Evolutionary conservation across 176 grass and related monocot genomes (phyloP).

Genomic region (Melocanna baccifera): DNA sequence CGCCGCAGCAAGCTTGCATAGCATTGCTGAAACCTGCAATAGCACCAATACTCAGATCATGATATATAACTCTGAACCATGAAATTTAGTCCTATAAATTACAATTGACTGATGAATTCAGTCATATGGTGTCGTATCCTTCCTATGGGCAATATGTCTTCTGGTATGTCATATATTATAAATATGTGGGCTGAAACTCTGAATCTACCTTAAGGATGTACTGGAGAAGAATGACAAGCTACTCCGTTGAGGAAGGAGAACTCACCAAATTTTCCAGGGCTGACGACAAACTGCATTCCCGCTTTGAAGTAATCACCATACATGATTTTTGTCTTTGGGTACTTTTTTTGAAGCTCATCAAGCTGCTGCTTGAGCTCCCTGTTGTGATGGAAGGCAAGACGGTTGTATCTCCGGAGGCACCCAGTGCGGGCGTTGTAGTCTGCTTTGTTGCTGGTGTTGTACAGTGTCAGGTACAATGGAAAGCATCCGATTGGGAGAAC

Average conservation of each 20-base stretch:
- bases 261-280: conserved; percentile 74
- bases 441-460: conserved; percentile 52
- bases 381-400: conserved; percentile 80
- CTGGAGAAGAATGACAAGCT: background rate
- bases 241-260: background rate
- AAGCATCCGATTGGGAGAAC: conserved; percentile 88
- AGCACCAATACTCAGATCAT: conserved; percentile 4
- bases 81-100: background rate
- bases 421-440: conserved; percentile 73
- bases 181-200: background rate
- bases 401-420: conserved; percentile 83
- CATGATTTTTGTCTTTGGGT: conserved; percentile 72
- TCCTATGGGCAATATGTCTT: background rate
- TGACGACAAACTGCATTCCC: conserved; percentile 58
- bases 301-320: conserved; percentile 85
- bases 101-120: background rate
- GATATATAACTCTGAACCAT: background rate
- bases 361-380: conserved; percentile 60
- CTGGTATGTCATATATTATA: too few relatives aligned
- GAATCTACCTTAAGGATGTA: background rate
- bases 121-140: background rate
- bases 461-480: conserved; percentile 77
- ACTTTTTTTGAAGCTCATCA: conserved; percentile 60
- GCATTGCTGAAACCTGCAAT: conserved; percentile 63
- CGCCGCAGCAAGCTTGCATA: conserved; percentile 75